Percentiles rank a stretch among this genome's conserved stretches.
Evolutionary conservation across 2,329 filamentous ascomycete genomes (phyloP).

Genomic region (Claviceps sp.): DNA sequence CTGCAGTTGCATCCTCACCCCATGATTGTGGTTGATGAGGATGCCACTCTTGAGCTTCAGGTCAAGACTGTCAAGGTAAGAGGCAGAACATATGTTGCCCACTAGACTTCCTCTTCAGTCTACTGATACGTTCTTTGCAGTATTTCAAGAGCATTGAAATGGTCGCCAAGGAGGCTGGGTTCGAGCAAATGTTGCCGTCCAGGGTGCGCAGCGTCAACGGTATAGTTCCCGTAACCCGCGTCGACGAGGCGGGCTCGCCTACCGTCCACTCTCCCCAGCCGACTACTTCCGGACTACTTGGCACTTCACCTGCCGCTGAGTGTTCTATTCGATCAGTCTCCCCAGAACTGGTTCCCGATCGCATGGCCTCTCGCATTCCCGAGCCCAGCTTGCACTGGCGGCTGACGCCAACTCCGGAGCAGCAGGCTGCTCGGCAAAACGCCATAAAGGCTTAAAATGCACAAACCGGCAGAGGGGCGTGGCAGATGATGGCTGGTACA

Average conservation of each 20-base stretch:
- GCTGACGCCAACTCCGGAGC: slow-evolving; percentile 35
- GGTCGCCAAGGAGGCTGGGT: slow-evolving; percentile 42
- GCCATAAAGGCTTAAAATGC: slow-evolving; percentile 9
- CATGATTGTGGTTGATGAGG: slow-evolving; percentile 73
- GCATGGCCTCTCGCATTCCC: slow-evolving; percentile 45
- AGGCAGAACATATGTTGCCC: background rate
- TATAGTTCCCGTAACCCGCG: slow-evolving; percentile 23
- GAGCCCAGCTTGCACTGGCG: slow-evolving; percentile 31
- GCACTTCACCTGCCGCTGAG: slow-evolving; percentile 40
- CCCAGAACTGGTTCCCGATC: slow-evolving; percentile 47
- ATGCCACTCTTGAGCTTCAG: slow-evolving; percentile 58
- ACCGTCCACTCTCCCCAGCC: slow-evolving; percentile 41
- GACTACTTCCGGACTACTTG: slow-evolving; percentile 39
- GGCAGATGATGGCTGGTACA: background rate
- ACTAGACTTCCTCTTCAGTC: background rate
- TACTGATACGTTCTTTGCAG: slow-evolving; percentile 16
- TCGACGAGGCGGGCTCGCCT: slow-evolving; percentile 29
- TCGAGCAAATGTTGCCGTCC: slow-evolving; percentile 44
- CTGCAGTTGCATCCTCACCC: slow-evolving; percentile 71
- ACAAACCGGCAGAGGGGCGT: background rate
- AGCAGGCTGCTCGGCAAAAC: slow-evolving; percentile 18
- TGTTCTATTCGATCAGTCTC: slow-evolving; percentile 42
- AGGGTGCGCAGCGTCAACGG: slow-evolving; percentile 40
- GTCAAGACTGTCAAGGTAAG: slow-evolving; percentile 57
- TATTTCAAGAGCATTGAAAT: slow-evolving; percentile 63